These are phyloP conservation scores for Geotrichum bryndzae DNA, from an alignment of 1,139 yeast genomes.

Conservation along the genomic window DNA sequence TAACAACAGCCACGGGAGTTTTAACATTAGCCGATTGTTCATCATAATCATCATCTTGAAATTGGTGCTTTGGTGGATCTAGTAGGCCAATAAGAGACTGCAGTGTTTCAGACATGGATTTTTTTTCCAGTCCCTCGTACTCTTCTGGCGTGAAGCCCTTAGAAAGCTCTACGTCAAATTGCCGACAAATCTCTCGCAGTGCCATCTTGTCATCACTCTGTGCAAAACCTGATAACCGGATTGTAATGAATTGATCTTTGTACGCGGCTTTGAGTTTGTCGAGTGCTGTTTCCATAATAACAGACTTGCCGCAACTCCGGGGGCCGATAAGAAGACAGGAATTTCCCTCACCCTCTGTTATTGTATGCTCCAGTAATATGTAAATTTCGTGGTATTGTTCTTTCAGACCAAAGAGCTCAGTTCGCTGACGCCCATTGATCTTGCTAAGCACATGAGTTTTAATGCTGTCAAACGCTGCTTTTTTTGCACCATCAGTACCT, in stretches of 20 bases:
- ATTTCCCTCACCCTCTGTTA: constrained; percentile 68
- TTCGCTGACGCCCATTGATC: constrained; percentile 3
- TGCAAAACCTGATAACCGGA: constrained; percentile 62
- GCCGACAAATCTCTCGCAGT: constrained; percentile 77
- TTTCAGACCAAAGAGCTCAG: constrained; percentile 30
- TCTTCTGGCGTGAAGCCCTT: constrained; percentile 14
- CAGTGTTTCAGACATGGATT: constrained; percentile 50
- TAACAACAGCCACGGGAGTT: constrained; percentile 52
- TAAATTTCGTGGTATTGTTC: constrained; percentile 42
- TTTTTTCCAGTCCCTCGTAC: constrained; percentile 38
- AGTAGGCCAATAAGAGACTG: constrained; percentile 44
- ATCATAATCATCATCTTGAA: constrained; percentile 27
- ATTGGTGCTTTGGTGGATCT: constrained; percentile 16
- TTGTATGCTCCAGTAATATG: constrained; percentile 56
- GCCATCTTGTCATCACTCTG: constrained; percentile 77
- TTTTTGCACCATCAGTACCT: background rate
- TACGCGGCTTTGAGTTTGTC: constrained; percentile 39
- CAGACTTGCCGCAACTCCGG: constrained; percentile 68
- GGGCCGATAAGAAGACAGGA: constrained; percentile 80
- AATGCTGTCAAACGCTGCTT: background rate
- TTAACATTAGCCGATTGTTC: constrained; percentile 23
- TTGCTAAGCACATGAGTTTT: constrained; percentile 4
- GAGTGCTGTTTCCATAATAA: constrained; percentile 55
- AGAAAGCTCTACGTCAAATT: constrained; percentile 51
- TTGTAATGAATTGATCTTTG: constrained; percentile 48